Percentiles rank a stretch among this genome's conserved stretches.
Conservation (phyloP, 2,329 filamentous ascomycete species). For the Lachnellula hyalina region DNA sequence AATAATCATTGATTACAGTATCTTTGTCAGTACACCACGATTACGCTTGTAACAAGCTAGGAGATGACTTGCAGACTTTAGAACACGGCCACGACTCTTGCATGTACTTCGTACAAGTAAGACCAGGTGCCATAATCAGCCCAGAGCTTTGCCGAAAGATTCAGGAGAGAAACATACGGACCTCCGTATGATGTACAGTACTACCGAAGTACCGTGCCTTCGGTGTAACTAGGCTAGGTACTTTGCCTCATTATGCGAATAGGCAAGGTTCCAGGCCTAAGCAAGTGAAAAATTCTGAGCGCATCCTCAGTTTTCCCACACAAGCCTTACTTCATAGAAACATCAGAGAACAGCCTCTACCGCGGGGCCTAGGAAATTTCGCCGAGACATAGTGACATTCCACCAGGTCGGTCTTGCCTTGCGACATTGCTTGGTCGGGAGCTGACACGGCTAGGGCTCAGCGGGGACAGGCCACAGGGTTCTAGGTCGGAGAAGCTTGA, state of each 20-base stretch:
- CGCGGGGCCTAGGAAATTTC: slow-evolving; percentile 8
- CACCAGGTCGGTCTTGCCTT: no score
- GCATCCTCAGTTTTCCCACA: no score
- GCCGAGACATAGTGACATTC: not conserved
- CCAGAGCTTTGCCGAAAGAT: not conserved
- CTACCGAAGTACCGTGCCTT: slow-evolving; percentile 1
- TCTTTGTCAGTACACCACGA: not conserved
- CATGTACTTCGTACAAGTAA: not conserved
- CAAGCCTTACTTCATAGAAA: not conserved
- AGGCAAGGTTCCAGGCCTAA: not conserved
- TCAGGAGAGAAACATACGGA: not conserved
- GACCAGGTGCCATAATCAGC: not conserved
- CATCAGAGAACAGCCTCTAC: not conserved
- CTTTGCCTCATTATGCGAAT: not conserved
- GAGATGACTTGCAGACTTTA: not conserved
- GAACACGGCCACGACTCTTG: not conserved
- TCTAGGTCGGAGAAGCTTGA: not conserved
- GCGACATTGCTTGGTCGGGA: no score
- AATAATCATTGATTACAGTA: not conserved
- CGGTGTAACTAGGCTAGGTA: slow-evolving; percentile 4
- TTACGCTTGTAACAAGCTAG: not conserved
- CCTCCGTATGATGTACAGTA: not conserved
- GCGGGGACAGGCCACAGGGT: not conserved
- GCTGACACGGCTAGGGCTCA: not conserved
- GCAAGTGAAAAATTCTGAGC: no score